phyloP scores from a whole-genome alignment of 768 basidiomycete species.

The Termitomyces bulborhizus region DNA sequence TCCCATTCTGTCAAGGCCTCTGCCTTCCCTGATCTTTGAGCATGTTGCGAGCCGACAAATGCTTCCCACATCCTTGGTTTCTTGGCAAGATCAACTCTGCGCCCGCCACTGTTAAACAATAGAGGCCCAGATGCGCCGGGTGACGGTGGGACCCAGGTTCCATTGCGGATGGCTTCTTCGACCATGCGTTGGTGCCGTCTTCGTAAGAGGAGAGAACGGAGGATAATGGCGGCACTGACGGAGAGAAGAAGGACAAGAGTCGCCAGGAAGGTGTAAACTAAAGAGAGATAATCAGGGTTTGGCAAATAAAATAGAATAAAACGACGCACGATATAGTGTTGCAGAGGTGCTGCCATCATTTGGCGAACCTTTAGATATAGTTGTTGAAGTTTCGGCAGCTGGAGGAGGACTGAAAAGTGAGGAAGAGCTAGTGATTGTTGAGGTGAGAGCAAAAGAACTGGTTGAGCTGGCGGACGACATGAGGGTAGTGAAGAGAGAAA shows the following conservation, averaged over 20 bases:
- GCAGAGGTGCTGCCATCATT: slow-evolving; percentile 11
- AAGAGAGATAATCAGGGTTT: not conserved
- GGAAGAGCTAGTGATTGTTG: not conserved
- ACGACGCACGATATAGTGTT: slow-evolving; percentile 26
- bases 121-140: slow-evolving; percentile 12
- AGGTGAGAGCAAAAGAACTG: not conserved
- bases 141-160: slow-evolving; percentile 48
- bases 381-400: not conserved
- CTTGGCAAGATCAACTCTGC: slow-evolving; percentile 33
- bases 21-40: not conserved
- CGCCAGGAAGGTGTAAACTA: slow-evolving; percentile 50
- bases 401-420: not conserved
- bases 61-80: slow-evolving; percentile 47
- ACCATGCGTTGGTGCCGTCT: slow-evolving; percentile 52
- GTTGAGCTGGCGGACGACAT: not conserved
- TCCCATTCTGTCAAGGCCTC: slow-evolving; percentile 15
- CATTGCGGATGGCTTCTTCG: slow-evolving; percentile 59
- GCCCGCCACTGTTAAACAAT: slow-evolving; percentile 7
- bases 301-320: not conserved
- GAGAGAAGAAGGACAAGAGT: slow-evolving; percentile 63
- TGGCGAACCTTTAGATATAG: not conserved
- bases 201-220: slow-evolving; percentile 59
- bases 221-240: slow-evolving; percentile 62
- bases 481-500: not conserved
- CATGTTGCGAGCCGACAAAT: slow-evolving; percentile 21